phyloP scores from a whole-genome alignment of 257 asterid genomes.

The Fraxinus pennsylvanica region DNA sequence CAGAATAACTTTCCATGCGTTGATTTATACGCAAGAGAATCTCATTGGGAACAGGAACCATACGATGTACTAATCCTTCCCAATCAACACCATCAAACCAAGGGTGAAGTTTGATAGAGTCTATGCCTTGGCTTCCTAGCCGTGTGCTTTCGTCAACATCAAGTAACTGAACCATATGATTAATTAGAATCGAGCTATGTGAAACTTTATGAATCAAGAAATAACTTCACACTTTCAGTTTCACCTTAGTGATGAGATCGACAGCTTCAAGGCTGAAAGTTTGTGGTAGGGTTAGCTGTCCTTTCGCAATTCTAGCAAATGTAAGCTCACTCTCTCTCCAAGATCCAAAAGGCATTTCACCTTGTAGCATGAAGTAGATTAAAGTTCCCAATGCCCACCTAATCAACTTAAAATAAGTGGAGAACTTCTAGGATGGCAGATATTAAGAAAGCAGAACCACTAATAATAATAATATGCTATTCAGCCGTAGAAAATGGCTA shows the following conservation, averaged over 20 bases:
- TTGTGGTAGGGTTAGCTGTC: constrained; percentile 76
- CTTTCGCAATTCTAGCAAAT: constrained; percentile 79
- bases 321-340: constrained; percentile 97
- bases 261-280: constrained; percentile 61
- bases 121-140: constrained; percentile 76
- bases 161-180: constrained; percentile 53
- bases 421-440: too few species aligned
- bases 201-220: background rate
- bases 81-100: constrained; percentile 81
- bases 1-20: constrained; percentile 47
- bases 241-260: constrained; percentile 83
- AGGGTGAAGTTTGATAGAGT: constrained; percentile 70
- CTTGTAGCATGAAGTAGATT: constrained; percentile 91
- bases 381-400: constrained; percentile 27
- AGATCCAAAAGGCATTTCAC: constrained; percentile 96
- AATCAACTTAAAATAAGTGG: too few species aligned
- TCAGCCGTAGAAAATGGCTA: too few species aligned
- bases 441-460: too few species aligned
- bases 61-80: constrained; percentile 54
- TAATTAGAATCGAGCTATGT: background rate
- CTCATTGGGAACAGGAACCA: constrained; percentile 53
- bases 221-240: background rate
- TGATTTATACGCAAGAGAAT: constrained; percentile 65
- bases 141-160: constrained; percentile 76
- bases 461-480: too few species aligned